A percentile compares a stretch with the other conserved stretches of the same genome.
These are phyloP conservation scores for Amaranthus palmeri DNA, from an alignment of 148 eudicot genomes.

Conservation along the genomic window DNA sequence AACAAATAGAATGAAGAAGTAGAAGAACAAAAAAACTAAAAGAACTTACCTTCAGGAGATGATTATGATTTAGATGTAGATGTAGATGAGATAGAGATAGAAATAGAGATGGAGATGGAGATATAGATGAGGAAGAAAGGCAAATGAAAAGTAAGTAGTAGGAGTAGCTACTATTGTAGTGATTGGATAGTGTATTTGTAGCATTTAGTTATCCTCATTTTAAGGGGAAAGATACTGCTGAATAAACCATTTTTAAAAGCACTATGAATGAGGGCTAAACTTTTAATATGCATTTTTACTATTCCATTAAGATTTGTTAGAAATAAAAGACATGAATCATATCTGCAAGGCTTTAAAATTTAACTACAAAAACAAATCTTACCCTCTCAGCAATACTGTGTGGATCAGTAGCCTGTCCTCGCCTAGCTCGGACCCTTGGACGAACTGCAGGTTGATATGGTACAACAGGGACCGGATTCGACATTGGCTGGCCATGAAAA, in stretches of 20 bases:
- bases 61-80: too few species aligned
- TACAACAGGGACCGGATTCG: slow-evolving; percentile 37
- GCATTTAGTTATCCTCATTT: too few species aligned
- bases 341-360: background rate
- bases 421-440: slow-evolving; percentile 64
- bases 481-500: slow-evolving; percentile 63
- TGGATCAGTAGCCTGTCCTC: slow-evolving; percentile 87
- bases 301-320: background rate
- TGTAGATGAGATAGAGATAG: too few species aligned
- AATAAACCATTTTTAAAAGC: background rate
- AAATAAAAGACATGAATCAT: background rate
- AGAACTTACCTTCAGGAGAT: too few species aligned
- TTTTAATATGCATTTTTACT: background rate
- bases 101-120: too few species aligned
- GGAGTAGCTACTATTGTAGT: too few species aligned
- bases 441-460: slow-evolving; percentile 61
- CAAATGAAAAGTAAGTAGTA: too few species aligned
- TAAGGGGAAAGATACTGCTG: too few species aligned
- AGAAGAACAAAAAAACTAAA: too few species aligned
- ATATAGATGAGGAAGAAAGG: too few species aligned
- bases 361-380: slow-evolving; percentile 15
- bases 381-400: slow-evolving; percentile 87
- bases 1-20: too few species aligned
- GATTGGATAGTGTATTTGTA: too few species aligned
- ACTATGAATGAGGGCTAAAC: background rate